A percentile compares a stretch with the other conserved stretches of the same genome.
These are phyloP conservation scores for Leccinum variabile DNA, from an alignment of 1,284 basidiomycete species.

Conservation along the genomic window DNA sequence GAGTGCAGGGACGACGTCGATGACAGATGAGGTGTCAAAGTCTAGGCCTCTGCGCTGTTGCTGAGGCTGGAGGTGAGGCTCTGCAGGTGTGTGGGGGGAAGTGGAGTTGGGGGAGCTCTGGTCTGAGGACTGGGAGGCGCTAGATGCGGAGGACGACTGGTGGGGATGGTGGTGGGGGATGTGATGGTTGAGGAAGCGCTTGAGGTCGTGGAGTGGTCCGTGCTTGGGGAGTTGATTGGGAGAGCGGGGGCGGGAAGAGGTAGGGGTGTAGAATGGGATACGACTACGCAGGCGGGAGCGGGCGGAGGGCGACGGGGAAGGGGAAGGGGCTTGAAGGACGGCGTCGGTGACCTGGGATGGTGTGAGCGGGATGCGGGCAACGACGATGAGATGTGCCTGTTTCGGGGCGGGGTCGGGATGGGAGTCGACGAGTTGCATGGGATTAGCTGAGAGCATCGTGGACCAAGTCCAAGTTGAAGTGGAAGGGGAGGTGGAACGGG, in stretches of 20 bases:
- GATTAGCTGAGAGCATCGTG: slow-evolving; percentile 46
- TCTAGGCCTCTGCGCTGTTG: slow-evolving; percentile 39
- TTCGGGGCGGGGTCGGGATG: not conserved
- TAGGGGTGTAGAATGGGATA: slow-evolving; percentile 20
- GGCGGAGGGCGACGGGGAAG: not conserved
- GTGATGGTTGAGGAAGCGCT: slow-evolving; percentile 89
- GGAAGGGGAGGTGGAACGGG: not conserved
- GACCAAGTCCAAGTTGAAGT: not conserved
- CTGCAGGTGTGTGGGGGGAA: slow-evolving; percentile 37
- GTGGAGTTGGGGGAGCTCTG: slow-evolving; percentile 28
- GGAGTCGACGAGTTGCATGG: slow-evolving; percentile 37
- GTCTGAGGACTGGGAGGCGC: slow-evolving; percentile 21
- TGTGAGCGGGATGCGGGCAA: slow-evolving; percentile 9
- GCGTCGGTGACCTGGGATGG: not conserved
- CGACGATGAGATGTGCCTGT: not conserved
- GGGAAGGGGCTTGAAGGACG: not conserved
- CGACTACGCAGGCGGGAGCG: slow-evolving; percentile 22
- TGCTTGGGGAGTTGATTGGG: slow-evolving; percentile 38
- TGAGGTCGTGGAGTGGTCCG: slow-evolving; percentile 85
- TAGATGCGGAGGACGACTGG: slow-evolving; percentile 19
- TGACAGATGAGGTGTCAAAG: slow-evolving; percentile 39
- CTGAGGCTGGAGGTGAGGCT: slow-evolving; percentile 36
- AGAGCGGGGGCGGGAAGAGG: slow-evolving; percentile 11
- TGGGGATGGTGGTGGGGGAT: slow-evolving; percentile 61
- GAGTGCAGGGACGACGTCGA: slow-evolving; percentile 34